phyloP scores from a whole-genome alignment of 768 basidiomycete species.

The Mycena capillaripes region DNA sequence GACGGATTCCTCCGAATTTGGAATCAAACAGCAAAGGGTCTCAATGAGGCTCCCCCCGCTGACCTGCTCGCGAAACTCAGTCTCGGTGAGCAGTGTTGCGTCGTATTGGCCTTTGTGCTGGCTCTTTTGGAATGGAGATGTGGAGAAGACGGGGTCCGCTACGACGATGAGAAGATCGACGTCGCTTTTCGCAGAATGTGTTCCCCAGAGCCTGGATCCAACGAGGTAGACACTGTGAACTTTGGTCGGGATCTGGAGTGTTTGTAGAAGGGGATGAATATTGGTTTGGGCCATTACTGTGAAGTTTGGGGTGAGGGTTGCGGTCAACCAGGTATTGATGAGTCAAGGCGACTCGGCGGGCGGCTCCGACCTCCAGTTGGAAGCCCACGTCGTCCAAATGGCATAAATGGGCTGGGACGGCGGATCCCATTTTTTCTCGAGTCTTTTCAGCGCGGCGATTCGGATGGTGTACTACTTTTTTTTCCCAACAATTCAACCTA shows the following conservation, averaged over 20 bases:
- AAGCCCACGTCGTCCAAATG: too few species aligned
- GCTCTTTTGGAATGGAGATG: constrained; percentile 32
- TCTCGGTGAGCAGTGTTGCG: constrained; percentile 37
- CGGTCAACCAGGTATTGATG: background rate
- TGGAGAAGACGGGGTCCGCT: background rate
- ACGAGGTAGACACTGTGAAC: constrained; percentile 36
- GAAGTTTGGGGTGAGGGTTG: background rate
- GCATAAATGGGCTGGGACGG: too few species aligned
- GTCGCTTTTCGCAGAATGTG: constrained; percentile 37
- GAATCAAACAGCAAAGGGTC: constrained; percentile 41
- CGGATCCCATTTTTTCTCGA: too few species aligned
- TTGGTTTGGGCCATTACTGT: constrained; percentile 4
- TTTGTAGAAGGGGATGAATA: background rate
- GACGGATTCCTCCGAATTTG: constrained; percentile 28
- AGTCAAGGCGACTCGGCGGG: constrained; percentile 2
- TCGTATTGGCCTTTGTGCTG: constrained; percentile 43
- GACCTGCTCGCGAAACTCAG: constrained; percentile 35
- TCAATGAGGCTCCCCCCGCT: constrained; percentile 39
- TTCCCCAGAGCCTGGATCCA: constrained; percentile 42
- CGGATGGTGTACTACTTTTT: too few species aligned
- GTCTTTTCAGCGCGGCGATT: too few species aligned
- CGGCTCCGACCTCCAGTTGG: too few species aligned
- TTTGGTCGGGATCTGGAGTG: constrained; percentile 23
- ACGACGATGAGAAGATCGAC: constrained; percentile 39
- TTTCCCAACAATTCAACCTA: background rate